Base-by-base conservation (phyloP, 164 flowering plant genomes). In the Stephania japonica region DNA sequence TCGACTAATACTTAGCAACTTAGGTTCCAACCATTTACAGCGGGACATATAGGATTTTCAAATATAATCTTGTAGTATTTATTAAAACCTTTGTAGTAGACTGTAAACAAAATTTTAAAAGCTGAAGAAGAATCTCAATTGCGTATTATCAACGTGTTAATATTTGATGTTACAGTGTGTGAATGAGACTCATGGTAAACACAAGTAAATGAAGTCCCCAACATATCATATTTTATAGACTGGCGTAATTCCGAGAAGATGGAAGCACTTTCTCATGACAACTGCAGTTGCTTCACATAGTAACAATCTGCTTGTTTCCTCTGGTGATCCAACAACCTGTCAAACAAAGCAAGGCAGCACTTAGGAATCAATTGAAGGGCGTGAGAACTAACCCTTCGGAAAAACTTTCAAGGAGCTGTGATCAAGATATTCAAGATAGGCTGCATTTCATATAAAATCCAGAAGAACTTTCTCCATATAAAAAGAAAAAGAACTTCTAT, bases 181-280 rank as follows among this genome's bases (percentile, higher is more conserved):
- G 53, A 56, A 11, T 42, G 43, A 41, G 10, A 70, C 23, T 19
- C 67, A 59, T 41, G 6, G n/a, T 4, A 50, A 71, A 25, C n/a
- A 25, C n/a, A 32, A 32, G 4, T 32, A 16, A 5, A 6, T 14
- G 1, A 71, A 59, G 41, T 27, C 13, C 13, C 62, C 65, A 71
- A 44, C 38, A 32, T 71, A 0, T 84, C 73, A 95, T 77, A 95
- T 82, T 78, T 88, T 90, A 86, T 91, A 86, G 59, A 95, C 94
- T 0, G 98, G 97, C 0, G 61, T 75, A 72, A 95, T 90, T 1
- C 99, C 99, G 16, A 93, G 91, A 32, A 95, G 89, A 81, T 84
- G 56, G 75, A 93, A 93, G 81, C 97, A 95, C 70, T 86, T 84
- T 68, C 97, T 83, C 98, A 95, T 95, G 24, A 95, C 99, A 14